Evolutionary conservation across 23 red algal species (phyloP), one percentile per base, ranked within the genome.

Genomic region (Gracilaria domingensis): DNA sequence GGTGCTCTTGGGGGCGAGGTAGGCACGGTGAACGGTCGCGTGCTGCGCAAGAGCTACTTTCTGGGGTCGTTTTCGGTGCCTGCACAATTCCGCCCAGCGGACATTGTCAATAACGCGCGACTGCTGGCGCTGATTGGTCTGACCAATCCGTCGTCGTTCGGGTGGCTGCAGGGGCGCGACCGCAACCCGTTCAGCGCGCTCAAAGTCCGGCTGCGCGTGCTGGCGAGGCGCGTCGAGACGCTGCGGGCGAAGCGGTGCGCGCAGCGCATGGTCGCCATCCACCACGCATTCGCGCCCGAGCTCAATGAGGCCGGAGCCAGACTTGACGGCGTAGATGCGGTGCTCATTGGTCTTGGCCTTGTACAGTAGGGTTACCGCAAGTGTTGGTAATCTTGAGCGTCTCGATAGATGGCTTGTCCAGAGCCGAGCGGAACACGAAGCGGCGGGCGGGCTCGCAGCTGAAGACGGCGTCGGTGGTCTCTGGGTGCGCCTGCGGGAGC

Each of bases 321-420:
- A 77, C 72, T 77, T 77, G 72, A 77, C 72, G 7, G 45, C 72
- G 16, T 77, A 77, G 2, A 42, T 77, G 5, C 72, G 72, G 36
- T 77, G 72, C 25, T 77, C 72, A 34, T 77, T 77, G 72, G 72
- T 77, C 72, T 77, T 77, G 3, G 50, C 72, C 72, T 77, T 77
- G 72, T 77, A 77, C 72, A 77, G 21, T 4, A 77, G 26, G 0
- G 72, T 45, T 25, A 51, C 72, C 0, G 72, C 23, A 34, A 42
- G 5, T 77, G 72, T 77, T 77, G 38, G 72, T 77, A 51, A 77
- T 77, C 45, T 77, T 77, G 23, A 77, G 72, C 40, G 38, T 77
- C 72, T 51, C 40, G n/a, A 42, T 51, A n/a, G 72, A 77, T 23
- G 23, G 30, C 42, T 77, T 50, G 72, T 77, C 72, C 18, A 77